Conservation (phyloP, 306 rosid species). For the Quercus agrifolia region DNA sequence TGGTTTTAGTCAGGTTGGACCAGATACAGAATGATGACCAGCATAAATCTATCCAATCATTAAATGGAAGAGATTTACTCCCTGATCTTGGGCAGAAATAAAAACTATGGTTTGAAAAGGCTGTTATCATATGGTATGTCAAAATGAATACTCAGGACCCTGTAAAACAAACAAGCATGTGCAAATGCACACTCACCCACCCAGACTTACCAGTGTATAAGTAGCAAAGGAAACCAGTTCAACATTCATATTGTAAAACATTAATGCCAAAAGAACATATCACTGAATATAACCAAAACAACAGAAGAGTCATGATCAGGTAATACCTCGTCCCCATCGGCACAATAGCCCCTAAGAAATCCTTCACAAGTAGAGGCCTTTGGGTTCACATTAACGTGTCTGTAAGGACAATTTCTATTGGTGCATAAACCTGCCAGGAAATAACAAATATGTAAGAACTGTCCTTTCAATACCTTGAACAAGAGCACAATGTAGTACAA, state of each 20-base stretch:
- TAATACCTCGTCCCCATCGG: conserved; percentile 84
- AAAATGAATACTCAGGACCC: background rate
- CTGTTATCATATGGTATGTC: background rate
- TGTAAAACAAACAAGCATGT: background rate
- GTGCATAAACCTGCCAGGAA: conserved; percentile 85
- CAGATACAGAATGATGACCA: background rate
- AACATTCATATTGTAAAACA: background rate
- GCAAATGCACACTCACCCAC: background rate
- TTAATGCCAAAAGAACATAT: background rate
- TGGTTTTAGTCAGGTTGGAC: background rate
- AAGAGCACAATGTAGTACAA: conserved; percentile 6
- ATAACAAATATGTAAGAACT: conserved; percentile 42
- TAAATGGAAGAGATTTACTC: background rate
- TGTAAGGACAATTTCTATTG: conserved; percentile 74
- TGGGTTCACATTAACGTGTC: conserved; percentile 94
- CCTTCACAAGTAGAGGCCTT: conserved; percentile 83
- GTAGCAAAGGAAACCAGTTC: background rate
- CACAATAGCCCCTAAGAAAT: conserved; percentile 93
- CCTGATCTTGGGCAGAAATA: background rate
- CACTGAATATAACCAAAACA: background rate
- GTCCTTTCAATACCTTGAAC: conserved; percentile 17
- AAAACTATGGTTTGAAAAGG: background rate
- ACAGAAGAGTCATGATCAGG: background rate
- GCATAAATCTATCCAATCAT: background rate
- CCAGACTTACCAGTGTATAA: background rate